Conservation (phyloP, 1,284 basidiomycete genomes). For the Retiboletus fuscus region DNA sequence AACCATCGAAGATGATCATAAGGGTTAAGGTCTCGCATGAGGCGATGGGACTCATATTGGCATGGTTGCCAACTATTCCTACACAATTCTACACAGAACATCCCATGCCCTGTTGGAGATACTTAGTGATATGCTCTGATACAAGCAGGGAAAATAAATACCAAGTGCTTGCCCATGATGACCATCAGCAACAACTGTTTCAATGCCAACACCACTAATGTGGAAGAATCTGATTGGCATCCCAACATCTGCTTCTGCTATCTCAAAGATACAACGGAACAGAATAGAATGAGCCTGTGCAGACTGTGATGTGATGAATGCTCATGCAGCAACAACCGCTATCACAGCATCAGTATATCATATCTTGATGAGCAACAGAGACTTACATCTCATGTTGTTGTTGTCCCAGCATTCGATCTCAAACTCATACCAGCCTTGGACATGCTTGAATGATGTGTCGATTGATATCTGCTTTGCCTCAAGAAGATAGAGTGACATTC, state of each 20-base stretch:
- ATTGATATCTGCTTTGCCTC: neutral
- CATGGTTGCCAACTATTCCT: neutral
- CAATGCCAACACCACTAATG: slow-evolving; percentile 10
- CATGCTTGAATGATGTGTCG: slow-evolving; percentile 9
- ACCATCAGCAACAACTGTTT: slow-evolving; percentile 21
- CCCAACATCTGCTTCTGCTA: slow-evolving; percentile 4
- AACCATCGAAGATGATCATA: slow-evolving; percentile 17
- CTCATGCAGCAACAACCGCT: no score
- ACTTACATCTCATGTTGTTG: slow-evolving; percentile 8
- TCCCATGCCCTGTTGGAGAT: slow-evolving; percentile 22
- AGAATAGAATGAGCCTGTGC: slow-evolving; percentile 15
- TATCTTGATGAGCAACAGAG: no score
- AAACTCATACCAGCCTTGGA: neutral
- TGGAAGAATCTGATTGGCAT: neutral
- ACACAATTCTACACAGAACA: slow-evolving; percentile 16
- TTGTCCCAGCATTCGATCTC: slow-evolving; percentile 14
- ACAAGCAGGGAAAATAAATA: no score
- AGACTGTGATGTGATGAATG: slow-evolving; percentile 20
- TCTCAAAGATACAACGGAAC: slow-evolving; percentile 1
- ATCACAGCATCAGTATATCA: no score
- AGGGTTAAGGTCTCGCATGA: neutral
- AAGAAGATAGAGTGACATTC: neutral
- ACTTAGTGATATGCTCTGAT: no score
- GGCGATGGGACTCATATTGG: neutral
- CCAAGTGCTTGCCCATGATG: slow-evolving; percentile 18